These are phyloP conservation scores for Lichtheimia ornata DNA, from an alignment of 371 early-diverging fungal species.

Conservation along the genomic window DNA sequence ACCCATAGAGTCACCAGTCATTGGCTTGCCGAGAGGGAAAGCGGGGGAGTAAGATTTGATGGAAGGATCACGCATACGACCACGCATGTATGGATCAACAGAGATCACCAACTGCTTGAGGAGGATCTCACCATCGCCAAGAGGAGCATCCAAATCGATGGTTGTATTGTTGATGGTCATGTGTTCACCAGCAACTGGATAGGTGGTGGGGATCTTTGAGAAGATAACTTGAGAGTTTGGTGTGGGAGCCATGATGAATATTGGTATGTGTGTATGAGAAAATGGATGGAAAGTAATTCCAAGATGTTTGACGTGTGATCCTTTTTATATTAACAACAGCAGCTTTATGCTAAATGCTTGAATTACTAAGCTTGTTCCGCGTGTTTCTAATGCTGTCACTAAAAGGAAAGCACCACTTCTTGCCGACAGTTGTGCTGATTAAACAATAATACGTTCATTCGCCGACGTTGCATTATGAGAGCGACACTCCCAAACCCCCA, in stretches of 20 bases:
- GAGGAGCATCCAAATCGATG: slow-evolving; percentile 43
- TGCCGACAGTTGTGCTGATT: too few species aligned
- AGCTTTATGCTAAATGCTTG: too few species aligned
- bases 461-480: too few species aligned
- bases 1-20: slow-evolving; percentile 62
- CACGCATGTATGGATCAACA: slow-evolving; percentile 61
- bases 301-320: too few species aligned
- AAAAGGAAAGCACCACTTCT: too few species aligned
- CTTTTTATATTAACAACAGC: too few species aligned
- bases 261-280: background rate
- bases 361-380: too few species aligned
- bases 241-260: slow-evolving; percentile 2
- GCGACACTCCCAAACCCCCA: too few species aligned
- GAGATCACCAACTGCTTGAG: slow-evolving; percentile 49
- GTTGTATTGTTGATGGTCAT: slow-evolving; percentile 41
- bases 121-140: slow-evolving; percentile 58
- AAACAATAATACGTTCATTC: too few species aligned
- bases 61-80: slow-evolving; percentile 59
- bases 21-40: slow-evolving; percentile 58
- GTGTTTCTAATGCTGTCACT: too few species aligned
- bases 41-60: slow-evolving; percentile 53
- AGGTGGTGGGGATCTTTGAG: slow-evolving; percentile 39
- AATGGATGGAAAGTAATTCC: background rate
- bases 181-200: slow-evolving; percentile 47
- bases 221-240: slow-evolving; percentile 34